phyloP scores from a whole-genome alignment of 2,329 filamentous ascomycete genomes.

The Lachnellula suecica region DNA sequence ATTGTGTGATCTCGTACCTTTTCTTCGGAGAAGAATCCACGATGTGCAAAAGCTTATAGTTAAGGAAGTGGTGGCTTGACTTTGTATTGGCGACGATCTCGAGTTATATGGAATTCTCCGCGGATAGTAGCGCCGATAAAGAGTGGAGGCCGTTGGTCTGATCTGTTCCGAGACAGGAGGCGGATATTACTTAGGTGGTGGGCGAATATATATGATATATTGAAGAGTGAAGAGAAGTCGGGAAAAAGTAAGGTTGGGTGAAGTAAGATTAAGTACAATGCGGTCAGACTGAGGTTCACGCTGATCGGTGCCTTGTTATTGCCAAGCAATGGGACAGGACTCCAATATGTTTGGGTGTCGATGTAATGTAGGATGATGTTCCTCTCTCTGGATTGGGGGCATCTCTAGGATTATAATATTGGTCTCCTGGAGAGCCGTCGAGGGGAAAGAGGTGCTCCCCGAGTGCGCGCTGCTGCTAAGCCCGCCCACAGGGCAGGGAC shows the following conservation, averaged over 20 bases:
- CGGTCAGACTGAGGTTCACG: slow-evolving; percentile 20
- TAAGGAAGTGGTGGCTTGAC: slow-evolving; percentile 4
- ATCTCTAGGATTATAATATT: slow-evolving; percentile 19
- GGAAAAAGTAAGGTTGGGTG: slow-evolving; percentile 13
- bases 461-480: slow-evolving; percentile 6
- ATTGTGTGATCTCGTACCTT: slow-evolving; percentile 17
- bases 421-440: slow-evolving; percentile 3
- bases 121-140: too few species aligned
- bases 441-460: too few species aligned
- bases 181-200: slow-evolving; percentile 12
- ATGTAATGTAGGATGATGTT: slow-evolving; percentile 4
- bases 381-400: slow-evolving; percentile 12
- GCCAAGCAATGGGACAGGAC: slow-evolving; percentile 11
- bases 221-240: background rate
- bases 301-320: slow-evolving; percentile 22
- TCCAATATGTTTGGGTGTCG: slow-evolving; percentile 10
- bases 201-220: slow-evolving; percentile 25
- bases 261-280: slow-evolving; percentile 31
- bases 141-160: slow-evolving; percentile 14
- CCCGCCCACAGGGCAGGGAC: slow-evolving; percentile 5
- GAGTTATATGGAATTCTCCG: slow-evolving; percentile 4
- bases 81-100: background rate
- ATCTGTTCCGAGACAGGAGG: slow-evolving; percentile 26
- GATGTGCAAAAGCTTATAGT: slow-evolving; percentile 6
- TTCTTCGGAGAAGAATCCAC: slow-evolving; percentile 14